These are phyloP conservation scores for Bacidia gigantensis DNA, from an alignment of 495 filamentous ascomycete species.

Conservation along the genomic window DNA sequence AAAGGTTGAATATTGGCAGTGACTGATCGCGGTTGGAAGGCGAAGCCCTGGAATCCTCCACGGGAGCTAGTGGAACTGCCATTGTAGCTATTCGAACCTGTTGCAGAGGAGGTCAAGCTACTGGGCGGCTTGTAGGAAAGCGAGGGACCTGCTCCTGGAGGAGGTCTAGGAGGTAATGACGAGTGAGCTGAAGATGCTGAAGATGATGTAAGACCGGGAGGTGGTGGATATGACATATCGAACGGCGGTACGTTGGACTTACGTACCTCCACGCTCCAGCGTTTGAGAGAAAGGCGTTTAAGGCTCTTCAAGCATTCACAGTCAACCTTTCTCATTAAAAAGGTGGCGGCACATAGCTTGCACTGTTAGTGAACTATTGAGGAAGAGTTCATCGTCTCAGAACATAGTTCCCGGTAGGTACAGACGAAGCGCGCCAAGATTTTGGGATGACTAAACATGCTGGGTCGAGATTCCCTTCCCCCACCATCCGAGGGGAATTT, in stretches of 20 bases:
- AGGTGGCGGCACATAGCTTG: no score
- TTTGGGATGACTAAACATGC: background rate
- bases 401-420: no score
- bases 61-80: conserved; percentile 17
- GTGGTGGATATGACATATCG: conserved; percentile 91
- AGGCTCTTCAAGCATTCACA: no score
- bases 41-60: conserved; percentile 30
- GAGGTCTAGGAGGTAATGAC: conserved; percentile 74
- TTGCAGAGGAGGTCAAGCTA: conserved; percentile 22
- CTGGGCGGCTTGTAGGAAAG: conserved; percentile 49
- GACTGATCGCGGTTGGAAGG: conserved; percentile 54
- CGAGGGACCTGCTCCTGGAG: conserved; percentile 44
- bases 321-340: no score
- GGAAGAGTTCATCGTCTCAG: no score
- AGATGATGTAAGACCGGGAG: conserved; percentile 63
- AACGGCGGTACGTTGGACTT: no score
- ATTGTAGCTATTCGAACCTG: conserved; percentile 27
- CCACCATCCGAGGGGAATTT: no score
- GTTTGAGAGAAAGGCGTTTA: no score
- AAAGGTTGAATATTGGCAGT: conserved; percentile 29
- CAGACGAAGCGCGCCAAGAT: no score
- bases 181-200: conserved; percentile 34
- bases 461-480: background rate
- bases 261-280: no score
- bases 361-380: no score